phyloP scores from a whole-genome alignment of 2,329 filamentous ascomycete genomes.

The Salinomyces thailandicus region DNA sequence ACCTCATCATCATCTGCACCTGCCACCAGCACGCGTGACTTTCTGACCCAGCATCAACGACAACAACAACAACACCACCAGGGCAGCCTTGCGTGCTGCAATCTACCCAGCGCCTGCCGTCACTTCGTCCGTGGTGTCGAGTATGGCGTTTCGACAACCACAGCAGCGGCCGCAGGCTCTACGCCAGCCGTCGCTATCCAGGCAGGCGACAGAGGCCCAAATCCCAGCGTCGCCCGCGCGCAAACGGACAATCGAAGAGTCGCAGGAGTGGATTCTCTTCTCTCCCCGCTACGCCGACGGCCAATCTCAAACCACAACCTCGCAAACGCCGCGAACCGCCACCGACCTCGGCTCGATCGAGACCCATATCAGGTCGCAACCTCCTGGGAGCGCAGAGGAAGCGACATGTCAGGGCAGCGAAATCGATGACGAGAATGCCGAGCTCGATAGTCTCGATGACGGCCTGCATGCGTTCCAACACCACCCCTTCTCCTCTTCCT shows the following conservation, averaged over 20 bases:
- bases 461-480: conserved; percentile 81
- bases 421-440: conserved; percentile 51
- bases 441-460: conserved; percentile 87
- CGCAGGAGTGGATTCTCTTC: conserved; percentile 95
- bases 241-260: conserved; percentile 51
- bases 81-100: too few relatives aligned
- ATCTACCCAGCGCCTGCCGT: too few relatives aligned
- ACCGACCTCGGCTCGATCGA: conserved; percentile 75
- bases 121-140: too few relatives aligned
- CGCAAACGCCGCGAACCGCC: conserved; percentile 54
- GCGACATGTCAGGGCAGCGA: conserved; percentile 34
- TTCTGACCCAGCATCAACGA: too few relatives aligned
- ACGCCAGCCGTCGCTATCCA: conserved; percentile 16
- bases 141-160: conserved; percentile 27
- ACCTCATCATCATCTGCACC: too few relatives aligned
- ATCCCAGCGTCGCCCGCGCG: conserved; percentile 27
- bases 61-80: too few relatives aligned
- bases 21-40: too few relatives aligned
- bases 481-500: conserved; percentile 41
- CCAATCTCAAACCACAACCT: conserved; percentile 56
- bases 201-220: conserved; percentile 7
- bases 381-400: conserved; percentile 35
- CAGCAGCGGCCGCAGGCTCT: conserved; percentile 21
- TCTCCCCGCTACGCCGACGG: conserved; percentile 49
- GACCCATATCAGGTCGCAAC: conserved; percentile 52